Evolutionary conservation across 768 basidiomycete species (phyloP).

Genomic region (Ramaria sp.): DNA sequence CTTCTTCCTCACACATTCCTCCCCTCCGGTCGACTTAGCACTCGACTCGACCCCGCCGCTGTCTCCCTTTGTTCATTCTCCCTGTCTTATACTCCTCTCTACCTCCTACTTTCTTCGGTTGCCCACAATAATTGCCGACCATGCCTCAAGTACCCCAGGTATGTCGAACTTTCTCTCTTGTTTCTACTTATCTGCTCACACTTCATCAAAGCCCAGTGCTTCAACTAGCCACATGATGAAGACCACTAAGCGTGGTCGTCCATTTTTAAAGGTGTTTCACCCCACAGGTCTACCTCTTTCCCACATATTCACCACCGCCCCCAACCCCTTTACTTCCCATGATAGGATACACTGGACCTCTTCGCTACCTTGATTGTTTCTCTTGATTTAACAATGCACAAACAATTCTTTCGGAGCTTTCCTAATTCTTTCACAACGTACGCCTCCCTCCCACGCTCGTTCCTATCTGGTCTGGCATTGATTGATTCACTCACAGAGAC

Average conservation of each 20-base stretch:
- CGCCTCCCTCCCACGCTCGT: slow-evolving; percentile 23
- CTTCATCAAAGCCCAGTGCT: slow-evolving; percentile 23
- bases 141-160: background rate
- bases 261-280: slow-evolving; percentile 70
- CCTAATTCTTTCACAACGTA: slow-evolving; percentile 94
- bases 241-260: slow-evolving; percentile 91
- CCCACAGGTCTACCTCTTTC: slow-evolving; percentile 1
- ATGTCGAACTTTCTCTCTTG: background rate
- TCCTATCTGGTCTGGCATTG: background rate
- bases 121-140: slow-evolving; percentile 3
- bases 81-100: slow-evolving; percentile 17
- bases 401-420: slow-evolving; percentile 94
- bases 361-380: slow-evolving; percentile 96
- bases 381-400: slow-evolving; percentile 76
- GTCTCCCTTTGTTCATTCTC: slow-evolving; percentile 16
- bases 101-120: slow-evolving; percentile 11
- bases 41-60: slow-evolving; percentile 22
- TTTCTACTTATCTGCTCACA: slow-evolving; percentile 11
- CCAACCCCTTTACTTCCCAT: background rate
- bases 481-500: slow-evolving; percentile 46
- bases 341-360: slow-evolving; percentile 92
- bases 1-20: slow-evolving; percentile 10
- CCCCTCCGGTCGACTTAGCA: slow-evolving; percentile 8
- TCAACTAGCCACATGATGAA: slow-evolving; percentile 95
- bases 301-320: slow-evolving; percentile 2